phyloP scores from a whole-genome alignment of 208 protist species.

The Strigomonas galati region DNA sequence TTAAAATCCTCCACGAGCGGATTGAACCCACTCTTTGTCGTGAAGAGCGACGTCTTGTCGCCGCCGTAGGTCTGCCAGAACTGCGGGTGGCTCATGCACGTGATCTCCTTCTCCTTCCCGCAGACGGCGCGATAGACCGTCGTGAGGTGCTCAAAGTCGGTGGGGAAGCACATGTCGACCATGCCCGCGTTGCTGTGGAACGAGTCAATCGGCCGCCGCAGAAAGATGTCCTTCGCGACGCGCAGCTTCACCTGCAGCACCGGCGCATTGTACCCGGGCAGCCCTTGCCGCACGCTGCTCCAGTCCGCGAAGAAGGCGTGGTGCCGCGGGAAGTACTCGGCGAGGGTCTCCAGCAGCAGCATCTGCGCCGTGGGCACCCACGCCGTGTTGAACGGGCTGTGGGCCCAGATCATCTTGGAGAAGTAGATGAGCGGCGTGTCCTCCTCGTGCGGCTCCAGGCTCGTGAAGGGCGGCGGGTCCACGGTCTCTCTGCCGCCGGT shows the following conservation, averaged over 20 bases:
- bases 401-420: constrained; percentile 64
- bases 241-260: constrained; percentile 83
- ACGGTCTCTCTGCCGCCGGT: constrained; percentile 74
- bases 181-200: constrained; percentile 76
- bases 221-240: constrained; percentile 74
- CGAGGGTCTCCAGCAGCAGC: constrained; percentile 70
- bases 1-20: constrained; percentile 82
- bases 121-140: constrained; percentile 65
- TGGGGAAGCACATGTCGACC: constrained; percentile 88
- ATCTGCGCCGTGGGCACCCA: constrained; percentile 81
- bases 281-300: constrained; percentile 49
- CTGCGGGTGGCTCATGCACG: constrained; percentile 63
- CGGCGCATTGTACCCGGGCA: constrained; percentile 71
- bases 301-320: constrained; percentile 80
- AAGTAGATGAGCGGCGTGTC: constrained; percentile 50
- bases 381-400: constrained; percentile 71
- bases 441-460: constrained; percentile 52
- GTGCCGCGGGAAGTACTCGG: constrained; percentile 79
- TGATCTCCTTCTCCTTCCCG: constrained; percentile 63
- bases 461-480: constrained; percentile 47
- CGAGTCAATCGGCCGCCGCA: constrained; percentile 50
- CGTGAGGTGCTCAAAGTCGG: constrained; percentile 75
- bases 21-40: constrained; percentile 79
- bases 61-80: constrained; percentile 83
- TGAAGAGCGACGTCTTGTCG: constrained; percentile 82